Percentiles rank a stretch among this genome's conserved stretches.
Conservation (phyloP, 352 stramenopile genomes). For the Pythium periplocum region DNA sequence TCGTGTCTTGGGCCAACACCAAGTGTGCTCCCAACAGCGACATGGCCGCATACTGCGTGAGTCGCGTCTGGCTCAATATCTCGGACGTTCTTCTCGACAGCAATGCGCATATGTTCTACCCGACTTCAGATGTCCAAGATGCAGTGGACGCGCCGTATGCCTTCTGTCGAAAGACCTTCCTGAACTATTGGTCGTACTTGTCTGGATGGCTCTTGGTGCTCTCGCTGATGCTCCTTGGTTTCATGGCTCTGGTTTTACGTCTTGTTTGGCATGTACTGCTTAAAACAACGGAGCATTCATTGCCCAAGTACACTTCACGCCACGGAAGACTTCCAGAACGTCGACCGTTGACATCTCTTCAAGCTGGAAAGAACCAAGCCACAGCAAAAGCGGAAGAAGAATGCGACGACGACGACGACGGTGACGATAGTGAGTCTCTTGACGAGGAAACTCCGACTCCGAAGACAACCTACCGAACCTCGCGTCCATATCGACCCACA, state of each 20-base stretch:
- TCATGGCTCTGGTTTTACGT: slow-evolving; percentile 18
- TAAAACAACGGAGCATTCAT: too few relatives aligned
- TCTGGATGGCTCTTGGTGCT: slow-evolving; percentile 20
- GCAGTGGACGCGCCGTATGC: slow-evolving; percentile 11
- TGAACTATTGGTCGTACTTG: slow-evolving; percentile 24
- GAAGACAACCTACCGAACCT: too few relatives aligned
- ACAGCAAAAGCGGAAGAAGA: too few relatives aligned
- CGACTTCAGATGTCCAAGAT: too few relatives aligned
- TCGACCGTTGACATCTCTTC: background rate
- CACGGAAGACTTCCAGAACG: slow-evolving; percentile 15
- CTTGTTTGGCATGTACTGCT: slow-evolving; percentile 9
- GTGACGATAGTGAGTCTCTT: too few relatives aligned
- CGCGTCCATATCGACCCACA: too few relatives aligned
- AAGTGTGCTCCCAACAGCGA: slow-evolving; percentile 14
- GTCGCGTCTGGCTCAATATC: slow-evolving; percentile 14
- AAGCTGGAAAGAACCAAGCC: too few relatives aligned
- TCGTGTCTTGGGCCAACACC: slow-evolving; percentile 18
- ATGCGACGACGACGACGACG: too few relatives aligned
- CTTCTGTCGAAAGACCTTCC: slow-evolving; percentile 18
- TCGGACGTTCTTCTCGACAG: slow-evolving; percentile 1
- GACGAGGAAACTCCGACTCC: too few relatives aligned
- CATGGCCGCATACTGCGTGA: slow-evolving; percentile 10
- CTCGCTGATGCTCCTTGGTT: slow-evolving; percentile 7
- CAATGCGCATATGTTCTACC: background rate
- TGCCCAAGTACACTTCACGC: slow-evolving; percentile 8